Conservation (phyloP, 495 filamentous ascomycete species). For the Aspergillus ellipticus region DNA sequence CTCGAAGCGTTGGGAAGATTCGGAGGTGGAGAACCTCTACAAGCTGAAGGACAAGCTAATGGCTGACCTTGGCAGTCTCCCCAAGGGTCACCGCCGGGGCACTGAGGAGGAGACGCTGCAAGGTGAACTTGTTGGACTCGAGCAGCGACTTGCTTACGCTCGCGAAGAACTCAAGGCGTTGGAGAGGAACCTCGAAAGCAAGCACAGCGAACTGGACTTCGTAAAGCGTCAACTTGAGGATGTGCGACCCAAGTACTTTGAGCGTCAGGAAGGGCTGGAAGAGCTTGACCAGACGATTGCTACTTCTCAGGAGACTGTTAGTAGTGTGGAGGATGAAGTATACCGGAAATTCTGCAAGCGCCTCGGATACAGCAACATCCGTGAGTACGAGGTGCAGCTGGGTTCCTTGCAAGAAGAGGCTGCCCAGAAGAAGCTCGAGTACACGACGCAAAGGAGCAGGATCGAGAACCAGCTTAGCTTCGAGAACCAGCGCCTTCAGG, state of each 20-base stretch:
- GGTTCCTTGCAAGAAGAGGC: constrained; percentile 86
- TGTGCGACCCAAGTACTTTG: constrained; percentile 71
- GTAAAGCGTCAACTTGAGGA: constrained; percentile 67
- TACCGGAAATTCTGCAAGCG: constrained; percentile 84
- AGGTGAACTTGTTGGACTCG: constrained; percentile 77
- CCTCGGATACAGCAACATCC: constrained; percentile 82
- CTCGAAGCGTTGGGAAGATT: constrained; percentile 82
- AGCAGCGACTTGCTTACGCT: constrained; percentile 66
- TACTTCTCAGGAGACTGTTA: constrained; percentile 71
- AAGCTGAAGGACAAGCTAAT: constrained; percentile 67
- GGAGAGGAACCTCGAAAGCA: constrained; percentile 80
- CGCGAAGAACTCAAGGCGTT: constrained; percentile 76
- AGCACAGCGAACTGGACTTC: constrained; percentile 76
- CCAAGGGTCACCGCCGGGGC: constrained; percentile 66
- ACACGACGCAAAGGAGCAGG: constrained; percentile 75
- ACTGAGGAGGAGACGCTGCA: constrained; percentile 76
- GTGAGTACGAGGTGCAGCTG: constrained; percentile 89
- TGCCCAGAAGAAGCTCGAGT: constrained; percentile 79
- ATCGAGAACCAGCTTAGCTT: constrained; percentile 77
- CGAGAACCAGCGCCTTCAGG: constrained; percentile 65
- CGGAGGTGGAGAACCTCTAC: constrained; percentile 77
- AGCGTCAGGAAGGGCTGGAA: constrained; percentile 64
- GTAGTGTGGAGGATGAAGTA: constrained; percentile 81
- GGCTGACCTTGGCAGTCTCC: constrained; percentile 69
- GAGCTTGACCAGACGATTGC: constrained; percentile 61